Evolutionary conservation across 768 basidiomycete species (phyloP).

Genomic region (Tricholoma sp.): DNA sequence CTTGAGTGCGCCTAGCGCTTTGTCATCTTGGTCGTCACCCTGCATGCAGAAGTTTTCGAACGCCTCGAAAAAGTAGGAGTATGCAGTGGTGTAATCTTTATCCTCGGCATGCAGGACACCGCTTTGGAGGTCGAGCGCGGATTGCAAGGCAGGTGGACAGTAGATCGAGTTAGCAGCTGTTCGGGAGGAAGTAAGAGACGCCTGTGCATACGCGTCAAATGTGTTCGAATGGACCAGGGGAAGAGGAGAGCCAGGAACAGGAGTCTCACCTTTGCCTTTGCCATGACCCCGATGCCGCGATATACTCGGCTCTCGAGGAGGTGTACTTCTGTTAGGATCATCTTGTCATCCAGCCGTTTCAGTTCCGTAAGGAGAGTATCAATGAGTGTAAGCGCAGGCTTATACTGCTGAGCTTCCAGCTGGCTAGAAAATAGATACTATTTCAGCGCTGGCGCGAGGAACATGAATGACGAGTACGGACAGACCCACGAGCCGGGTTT

Average conservation of each 20-base stretch:
- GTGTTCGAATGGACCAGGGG: background rate
- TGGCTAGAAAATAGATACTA: slow-evolving; percentile 37
- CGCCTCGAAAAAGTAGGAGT: slow-evolving; percentile 96
- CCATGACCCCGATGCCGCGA: slow-evolving; percentile 81
- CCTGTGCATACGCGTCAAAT: slow-evolving; percentile 33
- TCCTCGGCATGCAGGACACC: slow-evolving; percentile 93
- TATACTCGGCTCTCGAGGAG: slow-evolving; percentile 90
- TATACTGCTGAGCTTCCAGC: slow-evolving; percentile 72
- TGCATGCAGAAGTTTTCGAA: slow-evolving; percentile 85
- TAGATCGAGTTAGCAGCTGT: slow-evolving; percentile 96
- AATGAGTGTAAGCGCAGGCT: slow-evolving; percentile 75
- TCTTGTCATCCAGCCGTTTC: slow-evolving; percentile 92
- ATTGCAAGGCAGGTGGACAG: slow-evolving; percentile 49
- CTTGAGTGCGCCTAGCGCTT: slow-evolving; percentile 82
- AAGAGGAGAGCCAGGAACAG: background rate
- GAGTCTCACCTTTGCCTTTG: slow-evolving; percentile 76
- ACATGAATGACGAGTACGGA: slow-evolving; percentile 20
- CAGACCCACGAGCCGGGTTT: slow-evolving; percentile 81
- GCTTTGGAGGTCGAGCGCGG: slow-evolving; percentile 47
- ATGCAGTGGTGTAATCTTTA: slow-evolving; percentile 95
- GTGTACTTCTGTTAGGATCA: slow-evolving; percentile 95
- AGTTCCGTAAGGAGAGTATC: slow-evolving; percentile 88
- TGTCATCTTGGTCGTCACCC: slow-evolving; percentile 48
- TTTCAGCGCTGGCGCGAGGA: background rate
- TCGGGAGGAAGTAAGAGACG: slow-evolving; percentile 83